phyloP scores from a whole-genome alignment of 139 green algal genomes.

The Chlamydomonas urium region DNA sequence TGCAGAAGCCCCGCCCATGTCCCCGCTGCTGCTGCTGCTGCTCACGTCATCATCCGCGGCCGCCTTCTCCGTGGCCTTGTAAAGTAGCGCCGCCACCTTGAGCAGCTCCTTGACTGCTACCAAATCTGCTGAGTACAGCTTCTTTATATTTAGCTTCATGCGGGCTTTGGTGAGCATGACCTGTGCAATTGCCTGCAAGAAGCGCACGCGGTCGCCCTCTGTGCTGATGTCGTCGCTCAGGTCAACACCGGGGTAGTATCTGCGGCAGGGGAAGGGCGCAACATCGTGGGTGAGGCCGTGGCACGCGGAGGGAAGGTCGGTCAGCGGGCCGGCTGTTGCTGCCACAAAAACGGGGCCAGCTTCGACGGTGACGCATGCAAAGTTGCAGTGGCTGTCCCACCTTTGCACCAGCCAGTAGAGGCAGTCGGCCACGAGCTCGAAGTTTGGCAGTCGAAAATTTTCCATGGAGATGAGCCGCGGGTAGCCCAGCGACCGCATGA shows the following conservation, averaged over 20 bases:
- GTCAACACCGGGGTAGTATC: slow-evolving; percentile 50
- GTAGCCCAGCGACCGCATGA: slow-evolving; percentile 72
- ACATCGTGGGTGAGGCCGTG: no score
- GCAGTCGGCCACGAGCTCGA: slow-evolving; percentile 81
- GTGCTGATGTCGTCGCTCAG: slow-evolving; percentile 74
- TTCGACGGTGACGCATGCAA: no score
- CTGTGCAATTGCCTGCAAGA: slow-evolving; percentile 52
- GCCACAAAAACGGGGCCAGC: no score
- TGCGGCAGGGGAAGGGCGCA: slow-evolving; percentile 14
- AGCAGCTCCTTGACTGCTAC: slow-evolving; percentile 73
- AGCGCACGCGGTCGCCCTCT: slow-evolving; percentile 66
- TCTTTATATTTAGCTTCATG: slow-evolving; percentile 81
- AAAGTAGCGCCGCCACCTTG: slow-evolving; percentile 73
- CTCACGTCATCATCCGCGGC: slow-evolving; percentile 43
- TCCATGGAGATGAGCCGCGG: slow-evolving; percentile 69
- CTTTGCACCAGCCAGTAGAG: slow-evolving; percentile 76
- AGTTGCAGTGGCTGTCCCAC: no score
- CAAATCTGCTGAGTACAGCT: slow-evolving; percentile 75
- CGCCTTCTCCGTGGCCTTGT: slow-evolving; percentile 56
- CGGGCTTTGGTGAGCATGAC: slow-evolving; percentile 67
- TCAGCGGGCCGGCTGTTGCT: no score
- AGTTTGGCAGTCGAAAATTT: slow-evolving; percentile 74
- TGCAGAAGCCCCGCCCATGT: no score
- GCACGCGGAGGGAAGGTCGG: no score
- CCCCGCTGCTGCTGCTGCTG: no score